Conservation (phyloP, 176 grass and related monocot genomes). For the Oryza coarctata region DNA sequence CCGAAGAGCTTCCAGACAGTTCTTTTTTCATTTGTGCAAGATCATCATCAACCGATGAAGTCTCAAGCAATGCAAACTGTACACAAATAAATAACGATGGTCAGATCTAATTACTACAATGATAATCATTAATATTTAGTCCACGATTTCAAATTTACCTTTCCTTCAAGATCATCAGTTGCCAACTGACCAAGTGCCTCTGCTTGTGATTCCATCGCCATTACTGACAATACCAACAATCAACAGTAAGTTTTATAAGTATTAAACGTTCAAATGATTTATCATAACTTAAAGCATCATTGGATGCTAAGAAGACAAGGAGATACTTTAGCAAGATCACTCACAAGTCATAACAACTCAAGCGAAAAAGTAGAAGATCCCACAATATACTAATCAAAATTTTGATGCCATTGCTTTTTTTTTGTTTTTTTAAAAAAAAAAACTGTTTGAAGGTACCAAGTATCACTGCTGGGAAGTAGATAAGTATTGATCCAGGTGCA, state of each 20-base stretch:
- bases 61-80: constrained; percentile 92
- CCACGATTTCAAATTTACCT: constrained; percentile 45
- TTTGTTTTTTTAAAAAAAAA: no score
- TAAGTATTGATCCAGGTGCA: neutral
- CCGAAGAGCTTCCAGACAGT: constrained; percentile 68
- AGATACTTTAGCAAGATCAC: constrained; percentile 10
- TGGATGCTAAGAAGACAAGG: neutral
- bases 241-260: neutral
- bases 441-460: neutral
- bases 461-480: neutral
- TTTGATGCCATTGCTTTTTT: neutral
- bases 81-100: constrained; percentile 11
- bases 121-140: neutral
- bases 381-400: neutral
- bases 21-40: constrained; percentile 73
- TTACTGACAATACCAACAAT: constrained; percentile 58
- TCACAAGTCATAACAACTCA: neutral
- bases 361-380: neutral
- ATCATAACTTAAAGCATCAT: neutral
- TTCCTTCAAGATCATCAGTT: constrained; percentile 95
- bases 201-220: constrained; percentile 98
- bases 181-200: constrained; percentile 86
- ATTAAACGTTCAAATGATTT: neutral
- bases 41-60: constrained; percentile 81
- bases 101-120: constrained; percentile 18